Evolutionary conservation across 345 rosid genomes (phyloP), one percentile per base, ranked within the genome.

Genomic region (Euphorbia lathyris): DNA sequence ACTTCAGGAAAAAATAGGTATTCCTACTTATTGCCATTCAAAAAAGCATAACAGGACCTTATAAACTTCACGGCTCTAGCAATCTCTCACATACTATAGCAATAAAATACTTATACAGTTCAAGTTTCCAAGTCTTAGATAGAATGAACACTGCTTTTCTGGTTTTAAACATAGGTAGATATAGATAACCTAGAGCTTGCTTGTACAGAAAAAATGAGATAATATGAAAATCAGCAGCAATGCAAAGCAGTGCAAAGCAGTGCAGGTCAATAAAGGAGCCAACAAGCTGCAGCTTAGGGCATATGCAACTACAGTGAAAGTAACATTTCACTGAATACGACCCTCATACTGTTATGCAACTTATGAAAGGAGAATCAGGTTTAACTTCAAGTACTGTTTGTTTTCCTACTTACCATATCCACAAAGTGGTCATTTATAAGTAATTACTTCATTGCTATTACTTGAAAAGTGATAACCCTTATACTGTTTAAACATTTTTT

Each of bases 1-100:
- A 53, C 22, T 32, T 72, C 42, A 48, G 47, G 19, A 16, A 23
- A 11, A 64, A 73, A 67, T 61, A 78, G 53, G 36, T 51, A 40
- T n/a, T n/a, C n/a, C 55, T 43, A 32, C 79, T 51, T 42, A 58
- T 53, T 26, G 58, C n/a, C 10, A 30, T 26, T 22, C 36, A 29
- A 9, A 68, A 30, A 52, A 38, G 26, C 7, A 47, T 14, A 38
- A 6, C 13, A 27, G 27, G 26, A n/a, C 9, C 42, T n/a, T 8
- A 20, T 12, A 62, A 38, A 38, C 7, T 57, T 57, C 32, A 57
- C 5, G 4, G 14, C 29, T 55, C 34, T 26, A 57, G 61, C 34
- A 26, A 26, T 26, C 25, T 26, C 27, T 26, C n/a, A 57, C n/a
- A 57, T 13, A 2, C 34, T 26, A 57, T n/a, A 57, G 12, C 36